Percentiles rank a stretch among this genome's conserved stretches.
phyloP scores from a whole-genome alignment of 1,284 basidiomycete species.

The Phellinidium pouzarii region DNA sequence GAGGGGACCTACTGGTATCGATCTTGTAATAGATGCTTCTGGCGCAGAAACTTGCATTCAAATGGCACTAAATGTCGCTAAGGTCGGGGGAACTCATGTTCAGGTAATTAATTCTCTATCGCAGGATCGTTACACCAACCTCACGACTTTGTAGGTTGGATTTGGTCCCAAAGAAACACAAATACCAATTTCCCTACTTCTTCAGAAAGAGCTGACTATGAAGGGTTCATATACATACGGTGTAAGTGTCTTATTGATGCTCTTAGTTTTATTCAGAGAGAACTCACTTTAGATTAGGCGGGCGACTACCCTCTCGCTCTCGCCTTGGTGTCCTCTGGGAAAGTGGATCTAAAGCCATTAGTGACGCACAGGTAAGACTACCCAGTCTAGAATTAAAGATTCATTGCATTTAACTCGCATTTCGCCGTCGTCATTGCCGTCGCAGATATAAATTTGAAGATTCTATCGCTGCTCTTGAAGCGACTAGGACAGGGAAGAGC shows the following conservation, averaged over 20 bases:
- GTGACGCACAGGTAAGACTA: slow-evolving; percentile 73
- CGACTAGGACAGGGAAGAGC: slow-evolving; percentile 73
- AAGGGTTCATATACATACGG: slow-evolving; percentile 87
- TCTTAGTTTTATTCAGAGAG: too few relatives aligned
- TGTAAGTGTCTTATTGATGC: slow-evolving; percentile 40
- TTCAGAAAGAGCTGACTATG: slow-evolving; percentile 73
- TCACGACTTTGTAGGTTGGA: slow-evolving; percentile 49
- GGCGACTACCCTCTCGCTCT: slow-evolving; percentile 87
- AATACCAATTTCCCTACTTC: slow-evolving; percentile 53
- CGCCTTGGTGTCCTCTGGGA: slow-evolving; percentile 69
- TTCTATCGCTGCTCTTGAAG: slow-evolving; percentile 75
- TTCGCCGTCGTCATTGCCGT: too few relatives aligned
- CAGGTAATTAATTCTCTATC: slow-evolving; percentile 42
- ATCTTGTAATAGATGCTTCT: slow-evolving; percentile 78
- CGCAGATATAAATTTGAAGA: slow-evolving; percentile 66
- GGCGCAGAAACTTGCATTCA: slow-evolving; percentile 85
- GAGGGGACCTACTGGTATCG: slow-evolving; percentile 52
- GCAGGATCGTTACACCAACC: slow-evolving; percentile 48
- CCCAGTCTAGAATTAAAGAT: too few relatives aligned
- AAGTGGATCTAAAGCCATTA: slow-evolving; percentile 81
- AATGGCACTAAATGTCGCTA: slow-evolving; percentile 68
- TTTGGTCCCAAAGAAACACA: slow-evolving; percentile 61
- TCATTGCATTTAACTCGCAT: too few relatives aligned
- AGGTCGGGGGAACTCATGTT: slow-evolving; percentile 67
- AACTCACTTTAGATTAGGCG: slow-evolving; percentile 42